Base-by-base conservation (phyloP, 345 rosid species). In the Rhodamnia argentea region DNA sequence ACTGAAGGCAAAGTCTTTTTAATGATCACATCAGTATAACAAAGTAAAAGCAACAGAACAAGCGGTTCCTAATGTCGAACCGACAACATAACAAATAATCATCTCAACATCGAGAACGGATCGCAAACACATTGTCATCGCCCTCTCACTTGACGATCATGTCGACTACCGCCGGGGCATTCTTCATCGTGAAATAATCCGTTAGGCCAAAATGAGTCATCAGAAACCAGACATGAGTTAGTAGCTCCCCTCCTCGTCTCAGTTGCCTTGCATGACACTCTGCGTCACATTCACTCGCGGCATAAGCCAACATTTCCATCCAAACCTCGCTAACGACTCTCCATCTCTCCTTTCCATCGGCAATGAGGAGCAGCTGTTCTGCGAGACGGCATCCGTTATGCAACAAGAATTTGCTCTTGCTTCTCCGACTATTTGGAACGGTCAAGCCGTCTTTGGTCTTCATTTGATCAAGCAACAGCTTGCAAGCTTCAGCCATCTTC, bases 241-340 rank as follows among this genome's bases (percentile, higher is more conserved):
- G 58, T 13, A 87, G 50, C 87, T 90, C 90, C 10, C 89, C 88
- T 3, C 92, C 89, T 29, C 57, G 51, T 20, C 74, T 74, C 14
- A 90, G 84, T 26, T 86, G 85, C 37, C 87, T 86, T 44, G 84
- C 84, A 44, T 86, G 89, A 11, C 82, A 60, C 42, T 53, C 86
- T 85, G 86, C 54, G 5, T 56, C 88, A 76, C 88, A 83, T 18
- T 84, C 29, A 54, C 8, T 81, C 2, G 87, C 90, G 7, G 89
- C 90, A 40, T 85, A 47, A 7, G 85, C 15, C 12, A 90, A 32
- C 82, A 87, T 29, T 20, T 90, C 92, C 13, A 83, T 40, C 88
- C 87, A 89, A 60, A 90, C 83, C n/a, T 86, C 52, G 29, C 44
- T 44, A 0, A 88, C 74, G 13, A 82, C 24, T 18, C 3, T 18